These are phyloP conservation scores for Ogataea pignaliae DNA, from an alignment of 805 yeast genomes.

Conservation along the genomic window DNA sequence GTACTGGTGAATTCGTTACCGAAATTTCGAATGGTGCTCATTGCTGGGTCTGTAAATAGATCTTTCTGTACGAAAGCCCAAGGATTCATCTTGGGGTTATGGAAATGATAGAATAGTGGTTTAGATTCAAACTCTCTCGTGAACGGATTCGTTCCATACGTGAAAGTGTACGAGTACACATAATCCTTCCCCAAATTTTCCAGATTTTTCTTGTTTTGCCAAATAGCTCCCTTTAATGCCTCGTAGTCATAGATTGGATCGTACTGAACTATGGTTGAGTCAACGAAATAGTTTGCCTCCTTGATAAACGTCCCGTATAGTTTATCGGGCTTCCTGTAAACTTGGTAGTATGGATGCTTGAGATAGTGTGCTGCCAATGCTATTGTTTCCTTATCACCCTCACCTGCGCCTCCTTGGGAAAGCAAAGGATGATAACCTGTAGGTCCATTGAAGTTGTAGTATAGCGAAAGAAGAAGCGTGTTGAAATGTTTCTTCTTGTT, in stretches of 20 bases:
- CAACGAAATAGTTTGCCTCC: constrained; percentile 20
- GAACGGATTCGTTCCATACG: constrained; percentile 13
- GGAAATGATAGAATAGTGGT: constrained; percentile 35
- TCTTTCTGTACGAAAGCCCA: constrained; percentile 27
- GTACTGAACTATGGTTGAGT: constrained; percentile 28
- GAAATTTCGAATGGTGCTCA: constrained; percentile 12
- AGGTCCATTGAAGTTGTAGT: constrained; percentile 66
- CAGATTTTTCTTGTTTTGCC: constrained; percentile 3
- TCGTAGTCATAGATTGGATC: constrained; percentile 25
- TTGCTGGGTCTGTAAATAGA: constrained; percentile 13
- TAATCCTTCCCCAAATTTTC: constrained; percentile 6
- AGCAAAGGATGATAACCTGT: constrained; percentile 54
- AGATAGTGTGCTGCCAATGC: constrained; percentile 57
- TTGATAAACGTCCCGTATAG: constrained; percentile 20
- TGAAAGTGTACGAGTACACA: constrained; percentile 16
- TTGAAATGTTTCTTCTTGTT: constrained; percentile 55
- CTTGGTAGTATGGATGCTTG: constrained; percentile 45
- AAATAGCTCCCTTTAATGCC: constrained; percentile 12
- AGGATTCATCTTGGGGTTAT: constrained; percentile 46
- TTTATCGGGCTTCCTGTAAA: constrained; percentile 31
- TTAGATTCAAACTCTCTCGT: constrained; percentile 9
- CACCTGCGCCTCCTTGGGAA: constrained; percentile 64
- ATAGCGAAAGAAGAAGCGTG: constrained; percentile 55
- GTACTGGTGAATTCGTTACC: constrained; percentile 16
- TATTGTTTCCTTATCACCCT: constrained; percentile 76